Percentiles rank a stretch among this genome's conserved stretches.
Evolutionary conservation across 306 rosid species (phyloP).

Genomic region (Hippophae tibetana): DNA sequence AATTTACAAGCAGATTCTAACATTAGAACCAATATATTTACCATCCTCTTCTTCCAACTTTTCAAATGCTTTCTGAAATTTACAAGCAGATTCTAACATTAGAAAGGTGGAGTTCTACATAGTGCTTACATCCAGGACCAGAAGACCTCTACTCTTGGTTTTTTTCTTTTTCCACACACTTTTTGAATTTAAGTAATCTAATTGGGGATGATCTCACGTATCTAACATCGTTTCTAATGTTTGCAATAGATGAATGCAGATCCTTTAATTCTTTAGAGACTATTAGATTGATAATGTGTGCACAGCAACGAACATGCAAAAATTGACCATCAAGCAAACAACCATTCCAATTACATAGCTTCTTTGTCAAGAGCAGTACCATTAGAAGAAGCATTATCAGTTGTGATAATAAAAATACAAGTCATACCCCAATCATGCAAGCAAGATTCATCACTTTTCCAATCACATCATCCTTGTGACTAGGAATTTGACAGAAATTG

Average conservation of each 20-base stretch:
- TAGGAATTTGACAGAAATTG: neutral
- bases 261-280: neutral
- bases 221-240: too few relatives aligned
- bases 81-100: neutral
- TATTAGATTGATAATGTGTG: neutral
- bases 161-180: neutral
- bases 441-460: neutral
- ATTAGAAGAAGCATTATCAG: neutral
- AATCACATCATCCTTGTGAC: neutral
- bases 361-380: neutral
- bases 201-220: neutral
- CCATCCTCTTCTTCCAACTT: neutral
- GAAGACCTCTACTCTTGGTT: neutral
- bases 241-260: neutral
- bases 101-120: neutral
- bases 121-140: neutral
- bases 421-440: neutral
- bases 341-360: neutral
- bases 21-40: too few relatives aligned
- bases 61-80: neutral
- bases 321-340: neutral
- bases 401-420: neutral
- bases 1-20: neutral
- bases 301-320: neutral
- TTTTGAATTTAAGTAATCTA: neutral